A percentile compares a stretch with the other conserved stretches of the same genome.
Conservation (phyloP, 2,329 filamentous ascomycete genomes). For the Diaporthe sp. region DNA sequence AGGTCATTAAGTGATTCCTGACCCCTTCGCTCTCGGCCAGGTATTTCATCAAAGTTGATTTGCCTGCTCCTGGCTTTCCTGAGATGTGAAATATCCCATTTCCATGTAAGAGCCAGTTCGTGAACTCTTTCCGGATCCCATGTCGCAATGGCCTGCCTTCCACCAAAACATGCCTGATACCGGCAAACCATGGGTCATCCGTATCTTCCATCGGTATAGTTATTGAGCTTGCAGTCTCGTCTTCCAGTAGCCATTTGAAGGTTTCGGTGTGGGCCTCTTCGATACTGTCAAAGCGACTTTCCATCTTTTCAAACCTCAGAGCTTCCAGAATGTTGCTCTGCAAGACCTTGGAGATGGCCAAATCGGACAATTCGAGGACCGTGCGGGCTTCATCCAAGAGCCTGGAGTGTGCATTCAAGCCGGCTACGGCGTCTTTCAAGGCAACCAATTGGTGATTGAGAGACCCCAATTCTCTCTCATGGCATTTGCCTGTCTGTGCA, state of each 20-base stretch:
- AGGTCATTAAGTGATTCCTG: slow-evolving; percentile 37
- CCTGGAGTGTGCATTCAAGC: slow-evolving; percentile 5
- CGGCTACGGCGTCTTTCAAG: neutral
- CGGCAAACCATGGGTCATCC: neutral
- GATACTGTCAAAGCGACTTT: slow-evolving; percentile 4
- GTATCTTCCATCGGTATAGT: neutral
- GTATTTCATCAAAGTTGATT: slow-evolving; percentile 49
- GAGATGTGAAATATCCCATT: slow-evolving; percentile 44
- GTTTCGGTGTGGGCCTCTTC: slow-evolving; percentile 16
- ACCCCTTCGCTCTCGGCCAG: slow-evolving; percentile 40
- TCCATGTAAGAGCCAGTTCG: slow-evolving; percentile 40
- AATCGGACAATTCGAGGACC: slow-evolving; percentile 17
- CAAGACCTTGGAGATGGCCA: slow-evolving; percentile 9
- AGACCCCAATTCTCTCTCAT: slow-evolving; percentile 1
- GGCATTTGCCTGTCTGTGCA: slow-evolving; percentile 9
- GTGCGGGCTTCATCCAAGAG: slow-evolving; percentile 8
- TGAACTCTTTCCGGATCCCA: slow-evolving; percentile 20
- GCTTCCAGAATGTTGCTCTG: slow-evolving; percentile 16
- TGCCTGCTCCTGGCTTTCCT: slow-evolving; percentile 48
- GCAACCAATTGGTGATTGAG: slow-evolving; percentile 7
- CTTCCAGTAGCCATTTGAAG: slow-evolving; percentile 29
- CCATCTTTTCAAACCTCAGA: slow-evolving; percentile 19
- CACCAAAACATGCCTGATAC: neutral
- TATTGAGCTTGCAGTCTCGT: neutral
- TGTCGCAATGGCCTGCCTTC: neutral